Evolutionary conservation across 176 grass and related monocot species (phyloP).

Genomic region (Hordeum vulgare): MorexV3_pseudomolecules_assembly NC_058521.1:587894768-587895267

Average conservation of each 20-base stretch:
- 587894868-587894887: slow-evolving; percentile 39
- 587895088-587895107: slow-evolving; percentile 94
- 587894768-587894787: slow-evolving; percentile 54
- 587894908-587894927: slow-evolving; percentile 59
- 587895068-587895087: slow-evolving; percentile 47
- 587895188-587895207: slow-evolving; percentile 64
- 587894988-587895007: slow-evolving; percentile 82
- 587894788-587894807: slow-evolving; percentile 52
- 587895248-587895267: slow-evolving; percentile 28
- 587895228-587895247: slow-evolving; percentile 56
- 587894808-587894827: slow-evolving; percentile 51
- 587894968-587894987: slow-evolving; percentile 88
- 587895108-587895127: slow-evolving; percentile 71
- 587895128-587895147: slow-evolving; percentile 75
- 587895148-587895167: slow-evolving; percentile 84
- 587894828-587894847: slow-evolving; percentile 53
- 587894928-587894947: slow-evolving; percentile 72
- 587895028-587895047: slow-evolving; percentile 92
- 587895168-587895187: slow-evolving; percentile 74
- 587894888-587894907: slow-evolving; percentile 67
- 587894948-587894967: slow-evolving; percentile 70
- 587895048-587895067: slow-evolving; percentile 75
- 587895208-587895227: slow-evolving; percentile 57
- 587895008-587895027: slow-evolving; percentile 89
- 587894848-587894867: slow-evolving; percentile 45